Base-by-base conservation (phyloP, 441 rosid species). In the Populus hybrid region DNA sequence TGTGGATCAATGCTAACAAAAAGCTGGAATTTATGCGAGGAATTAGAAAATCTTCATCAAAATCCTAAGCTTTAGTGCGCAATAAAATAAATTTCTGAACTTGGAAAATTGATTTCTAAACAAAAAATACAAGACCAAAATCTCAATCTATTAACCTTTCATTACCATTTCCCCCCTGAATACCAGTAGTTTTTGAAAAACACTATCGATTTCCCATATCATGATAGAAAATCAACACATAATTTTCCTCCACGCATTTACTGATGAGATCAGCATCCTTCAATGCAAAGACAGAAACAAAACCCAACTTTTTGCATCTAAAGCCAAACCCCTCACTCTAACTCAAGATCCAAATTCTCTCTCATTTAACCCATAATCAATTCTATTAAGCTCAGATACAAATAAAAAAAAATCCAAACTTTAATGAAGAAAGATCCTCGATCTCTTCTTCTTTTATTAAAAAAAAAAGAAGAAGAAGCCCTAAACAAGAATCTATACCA, bases 1-100 rank as follows among this genome's bases (percentile, higher is more conserved):
- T 65, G 83, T 65, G 81, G 78, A 68, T 42, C 77, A 78, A 80
- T 7, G 9, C 69, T 24, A 80, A 74, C 29, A 35, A n/a, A 79
- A 77, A 78, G 78, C 83, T 81, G 86, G 61, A 80, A 80, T 70
- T 9, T 71, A 16, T 64, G 42, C 68, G 72, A 72, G 18, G 36
- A 69, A 82, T 72, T 18, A 82, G n/a, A 76, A 80, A 76, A 65
- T 38, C 61, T 76, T 59, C 11, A 14, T 29, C 40, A 68, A 70
- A 76, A 76, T 72, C 28, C 36, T 38, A 64, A 33, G 28, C 40
- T 33, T 24, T 10, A 36, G 45, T n/a, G 1, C 38, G 70, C 21
- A 50, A 36, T 42, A 63, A 56, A 56, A 3, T 9, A 20, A 11
- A 50, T 33, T 20, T 29, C 42, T 20, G 24, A 69, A 36, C 11